Evolutionary conservation across 2,329 filamentous ascomycete genomes (phyloP).

Genomic region (Diaporthe destruens): DNA sequence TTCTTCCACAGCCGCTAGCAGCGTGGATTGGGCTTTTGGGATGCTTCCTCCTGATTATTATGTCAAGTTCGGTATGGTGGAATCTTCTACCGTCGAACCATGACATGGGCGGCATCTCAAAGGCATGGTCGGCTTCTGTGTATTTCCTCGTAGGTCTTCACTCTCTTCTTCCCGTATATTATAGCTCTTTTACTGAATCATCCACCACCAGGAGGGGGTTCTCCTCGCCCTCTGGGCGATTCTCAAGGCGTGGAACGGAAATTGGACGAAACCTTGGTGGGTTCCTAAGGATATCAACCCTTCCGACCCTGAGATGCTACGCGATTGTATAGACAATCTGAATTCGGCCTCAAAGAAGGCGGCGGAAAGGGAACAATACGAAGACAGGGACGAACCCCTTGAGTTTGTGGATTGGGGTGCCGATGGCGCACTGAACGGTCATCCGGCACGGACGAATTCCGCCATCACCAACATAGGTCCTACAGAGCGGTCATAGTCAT

Average conservation of each 20-base stretch:
- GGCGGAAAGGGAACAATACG: constrained; percentile 5
- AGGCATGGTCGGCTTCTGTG: constrained; percentile 26
- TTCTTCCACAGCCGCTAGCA: constrained; percentile 35
- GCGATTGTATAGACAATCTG: background rate
- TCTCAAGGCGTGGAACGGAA: constrained; percentile 25
- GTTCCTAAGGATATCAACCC: constrained; percentile 23
- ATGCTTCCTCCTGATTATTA: constrained; percentile 30
- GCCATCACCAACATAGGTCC: background rate
- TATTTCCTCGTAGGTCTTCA: constrained; percentile 22
- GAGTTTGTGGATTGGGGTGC: background rate
- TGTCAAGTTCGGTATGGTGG: constrained; percentile 38
- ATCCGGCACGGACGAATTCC: background rate
- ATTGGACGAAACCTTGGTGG: constrained; percentile 22
- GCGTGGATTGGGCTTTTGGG: constrained; percentile 29
- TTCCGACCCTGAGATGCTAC: constrained; percentile 18
- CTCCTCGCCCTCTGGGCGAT: background rate
- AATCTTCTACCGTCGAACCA: background rate
- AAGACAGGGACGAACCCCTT: background rate
- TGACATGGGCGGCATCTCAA: background rate
- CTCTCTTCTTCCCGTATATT: too few relatives aligned
- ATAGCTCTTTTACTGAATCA: background rate
- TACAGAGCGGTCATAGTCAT: background rate
- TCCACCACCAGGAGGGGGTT: background rate
- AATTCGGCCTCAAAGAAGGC: constrained; percentile 23
- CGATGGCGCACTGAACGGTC: background rate